phyloP scores from a whole-genome alignment of 306 rosid species.

The Acacia acuminata region DNA sequence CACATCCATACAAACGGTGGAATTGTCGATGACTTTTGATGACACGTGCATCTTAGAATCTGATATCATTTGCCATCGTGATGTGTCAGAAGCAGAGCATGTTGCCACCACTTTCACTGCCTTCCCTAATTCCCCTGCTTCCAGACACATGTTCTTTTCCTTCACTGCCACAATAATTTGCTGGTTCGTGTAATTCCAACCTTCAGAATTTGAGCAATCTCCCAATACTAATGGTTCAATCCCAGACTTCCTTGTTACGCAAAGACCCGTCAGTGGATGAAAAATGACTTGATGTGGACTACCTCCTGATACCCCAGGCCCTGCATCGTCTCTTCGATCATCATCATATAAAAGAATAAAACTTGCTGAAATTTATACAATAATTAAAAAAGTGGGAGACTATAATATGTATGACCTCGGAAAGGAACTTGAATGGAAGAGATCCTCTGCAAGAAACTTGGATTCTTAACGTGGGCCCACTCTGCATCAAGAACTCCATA shows the following conservation, averaged over 20 bases:
- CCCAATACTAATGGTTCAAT: slow-evolving; percentile 54
- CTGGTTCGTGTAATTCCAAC: slow-evolving; percentile 58
- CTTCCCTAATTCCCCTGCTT: slow-evolving; percentile 47
- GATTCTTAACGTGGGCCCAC: slow-evolving; percentile 55
- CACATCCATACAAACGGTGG: slow-evolving; percentile 70
- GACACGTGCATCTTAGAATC: slow-evolving; percentile 78
- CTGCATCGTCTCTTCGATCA: slow-evolving; percentile 27
- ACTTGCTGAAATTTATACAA: too few relatives aligned
- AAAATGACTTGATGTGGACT: slow-evolving; percentile 52
- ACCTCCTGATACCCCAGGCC: slow-evolving; percentile 42
- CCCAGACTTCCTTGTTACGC: slow-evolving; percentile 32
- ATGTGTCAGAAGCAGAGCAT: slow-evolving; percentile 39
- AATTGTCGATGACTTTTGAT: slow-evolving; percentile 40
- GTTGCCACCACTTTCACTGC: slow-evolving; percentile 50
- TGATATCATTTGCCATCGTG: slow-evolving; percentile 71
- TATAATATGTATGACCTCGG: slow-evolving; percentile 47
- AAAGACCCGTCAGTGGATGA: slow-evolving; percentile 79
- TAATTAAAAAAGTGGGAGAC: not conserved
- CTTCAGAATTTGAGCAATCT: slow-evolving; percentile 56
- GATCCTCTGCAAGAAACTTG: slow-evolving; percentile 51
- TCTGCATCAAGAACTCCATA: slow-evolving; percentile 64
- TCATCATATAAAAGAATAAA: too few relatives aligned
- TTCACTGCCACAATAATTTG: slow-evolving; percentile 37
- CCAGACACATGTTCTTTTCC: slow-evolving; percentile 71
- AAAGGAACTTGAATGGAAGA: slow-evolving; percentile 70